Percentiles rank a stretch among this genome's conserved stretches.
phyloP scores from a whole-genome alignment of 73 alveolate species.

The Paraurostyla sp. region DNA sequence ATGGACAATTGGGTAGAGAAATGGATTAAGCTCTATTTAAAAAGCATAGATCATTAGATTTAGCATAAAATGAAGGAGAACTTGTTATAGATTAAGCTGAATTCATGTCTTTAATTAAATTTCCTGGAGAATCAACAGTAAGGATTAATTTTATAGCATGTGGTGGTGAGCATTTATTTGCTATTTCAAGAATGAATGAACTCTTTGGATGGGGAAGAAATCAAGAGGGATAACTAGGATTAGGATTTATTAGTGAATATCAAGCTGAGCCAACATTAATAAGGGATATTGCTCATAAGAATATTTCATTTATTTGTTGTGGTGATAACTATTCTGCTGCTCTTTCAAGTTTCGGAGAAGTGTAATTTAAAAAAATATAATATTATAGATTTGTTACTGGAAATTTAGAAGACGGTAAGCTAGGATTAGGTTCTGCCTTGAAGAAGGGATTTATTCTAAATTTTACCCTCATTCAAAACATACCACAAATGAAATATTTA shows the following conservation, averaged over 20 bases:
- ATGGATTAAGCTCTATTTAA: background rate
- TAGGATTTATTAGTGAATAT: constrained; percentile 60
- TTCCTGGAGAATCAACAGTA: constrained; percentile 43
- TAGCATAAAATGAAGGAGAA: background rate
- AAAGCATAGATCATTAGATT: background rate
- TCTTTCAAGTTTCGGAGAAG: constrained; percentile 58
- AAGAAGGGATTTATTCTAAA: constrained; percentile 31
- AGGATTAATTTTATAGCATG: constrained; percentile 53
- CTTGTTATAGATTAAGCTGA: background rate
- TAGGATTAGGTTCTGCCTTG: constrained; percentile 60
- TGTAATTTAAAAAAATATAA: background rate
- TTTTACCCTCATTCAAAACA: constrained; percentile 32
- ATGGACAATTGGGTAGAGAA: constrained; percentile 56
- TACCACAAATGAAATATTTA: constrained; percentile 23
- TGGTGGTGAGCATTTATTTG: constrained; percentile 73
- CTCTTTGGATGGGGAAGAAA: constrained; percentile 75
- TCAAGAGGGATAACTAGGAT: constrained; percentile 72
- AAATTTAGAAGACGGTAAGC: constrained; percentile 62
- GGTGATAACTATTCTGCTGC: constrained; percentile 74
- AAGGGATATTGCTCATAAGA: constrained; percentile 54
- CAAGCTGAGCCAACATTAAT: constrained; percentile 49
- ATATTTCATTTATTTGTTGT: constrained; percentile 15
- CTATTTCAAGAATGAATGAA: constrained; percentile 53
- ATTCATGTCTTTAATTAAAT: background rate
- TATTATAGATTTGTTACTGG: constrained; percentile 61